Evolutionary conservation across 208 protist species (phyloP).

Genomic region (Leishmania tropica): DNA sequence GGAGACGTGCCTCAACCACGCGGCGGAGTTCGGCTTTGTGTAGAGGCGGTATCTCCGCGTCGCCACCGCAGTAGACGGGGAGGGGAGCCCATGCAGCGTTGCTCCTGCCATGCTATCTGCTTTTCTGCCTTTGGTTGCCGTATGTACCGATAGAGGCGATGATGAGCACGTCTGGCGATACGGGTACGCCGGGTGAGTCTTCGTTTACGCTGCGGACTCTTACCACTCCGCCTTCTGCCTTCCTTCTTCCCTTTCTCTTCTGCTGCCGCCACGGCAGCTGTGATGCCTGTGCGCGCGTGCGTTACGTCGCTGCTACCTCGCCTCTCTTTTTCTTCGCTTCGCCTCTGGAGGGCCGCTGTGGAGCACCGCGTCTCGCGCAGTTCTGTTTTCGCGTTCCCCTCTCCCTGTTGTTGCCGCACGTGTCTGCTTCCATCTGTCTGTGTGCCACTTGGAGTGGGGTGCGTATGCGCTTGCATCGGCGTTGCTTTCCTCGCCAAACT

Average conservation of each 20-base stretch:
- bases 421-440: neutral
- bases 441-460: neutral
- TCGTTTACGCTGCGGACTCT: neutral
- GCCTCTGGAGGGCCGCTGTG: too few species aligned
- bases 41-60: constrained; percentile 22
- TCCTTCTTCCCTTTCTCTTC: neutral
- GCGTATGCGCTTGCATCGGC: neutral
- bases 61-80: neutral
- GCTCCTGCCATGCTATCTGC: neutral
- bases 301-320: neutral
- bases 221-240: neutral
- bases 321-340: neutral
- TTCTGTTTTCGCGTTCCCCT: constrained; percentile 4
- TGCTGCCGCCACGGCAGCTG: neutral
- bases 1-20: constrained; percentile 65
- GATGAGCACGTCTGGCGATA: neutral
- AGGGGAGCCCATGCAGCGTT: neutral
- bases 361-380: neutral
- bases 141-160: constrained; percentile 3
- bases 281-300: neutral
- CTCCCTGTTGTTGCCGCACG: neutral
- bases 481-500: neutral
- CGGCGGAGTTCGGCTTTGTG: constrained; percentile 82
- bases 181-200: neutral
- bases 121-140: constrained; percentile 6